phyloP scores from a whole-genome alignment of 2,329 filamentous ascomycete species.

The Cladosporium halotolerans region DNA sequence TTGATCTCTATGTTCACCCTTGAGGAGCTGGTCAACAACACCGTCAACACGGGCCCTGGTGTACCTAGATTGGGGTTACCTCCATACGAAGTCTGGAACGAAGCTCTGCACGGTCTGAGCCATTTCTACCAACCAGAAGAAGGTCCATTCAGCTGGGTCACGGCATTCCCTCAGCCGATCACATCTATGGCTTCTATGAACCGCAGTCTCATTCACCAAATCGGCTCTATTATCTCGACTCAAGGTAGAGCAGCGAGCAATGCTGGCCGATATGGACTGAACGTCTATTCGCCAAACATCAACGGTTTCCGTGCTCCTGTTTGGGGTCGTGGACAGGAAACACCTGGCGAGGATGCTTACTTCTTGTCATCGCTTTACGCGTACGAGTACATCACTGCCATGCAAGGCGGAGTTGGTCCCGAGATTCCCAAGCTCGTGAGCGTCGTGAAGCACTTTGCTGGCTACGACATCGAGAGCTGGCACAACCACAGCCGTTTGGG shows the following conservation, averaged over 20 bases:
- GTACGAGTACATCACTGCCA: constrained; percentile 28
- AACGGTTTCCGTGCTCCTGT: constrained; percentile 6
- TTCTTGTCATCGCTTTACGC: constrained; percentile 21
- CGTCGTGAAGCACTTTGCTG: constrained; percentile 42
- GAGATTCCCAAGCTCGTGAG: constrained; percentile 34
- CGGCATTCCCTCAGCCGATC: constrained; percentile 59
- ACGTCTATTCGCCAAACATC: constrained; percentile 60
- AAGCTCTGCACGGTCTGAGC: constrained; percentile 48
- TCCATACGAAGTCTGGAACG: constrained; percentile 53
- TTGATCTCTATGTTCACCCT: constrained; percentile 7
- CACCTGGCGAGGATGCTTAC: constrained; percentile 35
- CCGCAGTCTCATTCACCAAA: constrained; percentile 50
- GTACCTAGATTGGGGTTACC: constrained; percentile 50
- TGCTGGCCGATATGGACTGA: constrained; percentile 33
- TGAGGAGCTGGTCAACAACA: constrained; percentile 30
- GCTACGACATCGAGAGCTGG: constrained; percentile 26
- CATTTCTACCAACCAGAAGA: constrained; percentile 20
- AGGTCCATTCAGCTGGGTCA: constrained; percentile 48
- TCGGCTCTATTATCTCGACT: constrained; percentile 49
- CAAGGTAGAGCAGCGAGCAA: constrained; percentile 61
- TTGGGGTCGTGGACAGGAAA: constrained; percentile 24
- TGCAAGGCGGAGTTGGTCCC: constrained; percentile 29
- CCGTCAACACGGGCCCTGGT: constrained; percentile 41
- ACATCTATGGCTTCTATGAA: constrained; percentile 55
- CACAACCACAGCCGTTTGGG: constrained; percentile 31